Base-by-base conservation (phyloP, 176 grass and related monocot species). In the Phoenix roebelenii region DNA sequence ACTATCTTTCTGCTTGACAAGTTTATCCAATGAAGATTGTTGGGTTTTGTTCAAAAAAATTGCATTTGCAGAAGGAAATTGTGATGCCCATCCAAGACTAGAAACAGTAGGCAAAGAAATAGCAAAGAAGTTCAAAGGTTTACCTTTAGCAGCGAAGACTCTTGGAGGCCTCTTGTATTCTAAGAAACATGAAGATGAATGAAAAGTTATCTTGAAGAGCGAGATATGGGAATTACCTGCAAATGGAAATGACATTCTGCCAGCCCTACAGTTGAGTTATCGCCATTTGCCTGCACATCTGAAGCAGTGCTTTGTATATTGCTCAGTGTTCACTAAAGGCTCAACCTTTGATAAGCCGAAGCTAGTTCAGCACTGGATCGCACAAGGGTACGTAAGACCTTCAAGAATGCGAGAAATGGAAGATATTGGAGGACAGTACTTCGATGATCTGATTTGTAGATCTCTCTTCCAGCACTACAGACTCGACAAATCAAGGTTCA, bases 291-390 rank as follows among this genome's bases (percentile, higher is more conserved):
- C 25, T 12, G 26, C 35, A 32, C 12, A 63, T 59, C 51, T 59
- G 52, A 59, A 60, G 30, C 58, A 17, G 54, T 78, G 69, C 19
- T 28, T 83, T 35, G 23, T 59, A 12, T 83, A 74, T 18, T 74
- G 61, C 22, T 83, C 80, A 15, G 29, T 83, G 51, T 73, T 83
- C 69, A 68, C 62, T 35, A 83, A 67, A 50, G 64, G 51, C 19
- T 77, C 73, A 54, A 59, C 18, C 17, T 83, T 74, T 50, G 35
- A 39, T 7, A 70, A 78, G 49, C 12, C 62, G 7, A 52, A 51
- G 18, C 18, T 72, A 17, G 26, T 67, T 52, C 62, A 49, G 55
- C 22, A 76, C 3, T 82, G 72, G 79, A 61, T 68, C 60, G 72
- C 73, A 3, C 79, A 82, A 58, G 67, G 71, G 32, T 82, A 69